Evolutionary conservation across 2,329 filamentous ascomycete species (phyloP), one percentile per base, ranked within the genome.

Genomic region (Clonostachys chloroleuca): DNA sequence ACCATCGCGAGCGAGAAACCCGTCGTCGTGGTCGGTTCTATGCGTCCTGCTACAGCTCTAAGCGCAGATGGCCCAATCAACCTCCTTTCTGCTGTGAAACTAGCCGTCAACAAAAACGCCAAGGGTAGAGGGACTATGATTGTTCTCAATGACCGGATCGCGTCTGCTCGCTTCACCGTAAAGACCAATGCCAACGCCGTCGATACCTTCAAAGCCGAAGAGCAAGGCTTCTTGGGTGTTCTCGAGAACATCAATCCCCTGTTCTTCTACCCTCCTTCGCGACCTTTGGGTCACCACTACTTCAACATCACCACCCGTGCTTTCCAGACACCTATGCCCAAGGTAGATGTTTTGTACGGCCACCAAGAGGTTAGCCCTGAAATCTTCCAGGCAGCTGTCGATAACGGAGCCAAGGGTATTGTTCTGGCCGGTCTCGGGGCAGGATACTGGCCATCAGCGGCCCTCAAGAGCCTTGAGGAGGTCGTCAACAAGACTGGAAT

Each of bases 1-100:
- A 81, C 78, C 0, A 59, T 83, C 34, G 73, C 74, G 53, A 78
- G 73, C 40, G 68, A 69, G 33, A 84, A 84, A 59, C 81, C 81
- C 1, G 69, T 85, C 6, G 72, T 84, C 5, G 57, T 81, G 20
- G 81, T 81, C 2, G 81, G 81, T 6, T 74, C 81, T 16, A 85
- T 85, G 81, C 69, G 81, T 10, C 81, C 81, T 5, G 75, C 80
- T 0, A 83, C 81, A 0, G 80, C 80, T 12, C 69, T 84, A 55
- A 79, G 76, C 50, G 80, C 82, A 14, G 82, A 86, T 50, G 82
- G 82, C 0, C 80, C 80, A 14, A 72, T 80, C 56, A 85, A 86
- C 60, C 69, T 85, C 24, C 73, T 81, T 40, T 74, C 80, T 58
- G 77, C 80, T 12, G 79, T 83, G 2, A 79, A 73, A 0, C 66